A percentile compares a stretch with the other conserved stretches of the same genome.
Evolutionary conservation across 176 grass and related monocot genomes (phyloP).

Genomic region (Carex myosuroides): DNA sequence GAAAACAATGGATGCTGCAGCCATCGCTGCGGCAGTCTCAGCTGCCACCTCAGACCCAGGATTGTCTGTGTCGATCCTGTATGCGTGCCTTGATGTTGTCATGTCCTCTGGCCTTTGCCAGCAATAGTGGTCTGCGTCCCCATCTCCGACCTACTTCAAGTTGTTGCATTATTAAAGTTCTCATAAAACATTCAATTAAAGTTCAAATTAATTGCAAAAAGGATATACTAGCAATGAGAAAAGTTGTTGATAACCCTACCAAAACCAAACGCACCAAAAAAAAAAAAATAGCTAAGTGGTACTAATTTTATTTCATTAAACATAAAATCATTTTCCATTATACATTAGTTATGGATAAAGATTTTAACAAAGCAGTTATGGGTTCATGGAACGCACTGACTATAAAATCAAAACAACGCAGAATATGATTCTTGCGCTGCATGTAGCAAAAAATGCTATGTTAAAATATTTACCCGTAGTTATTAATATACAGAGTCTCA

Average conservation of each 20-base stretch:
- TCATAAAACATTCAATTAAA: not conserved
- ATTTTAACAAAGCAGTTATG: too few species aligned
- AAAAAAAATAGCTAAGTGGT: not conserved
- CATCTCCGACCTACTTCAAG: conserved; percentile 40
- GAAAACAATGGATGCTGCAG: conserved; percentile 65
- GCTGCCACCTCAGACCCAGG: conserved; percentile 83
- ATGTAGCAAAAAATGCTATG: too few species aligned
- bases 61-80: conserved; percentile 58
- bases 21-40: conserved; percentile 87
- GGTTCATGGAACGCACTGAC: too few species aligned
- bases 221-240: not conserved
- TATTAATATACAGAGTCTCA: too few species aligned
- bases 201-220: not conserved
- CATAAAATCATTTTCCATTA: not conserved
- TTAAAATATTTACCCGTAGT: too few species aligned
- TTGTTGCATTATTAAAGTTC: not conserved
- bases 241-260: not conserved
- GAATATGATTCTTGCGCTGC: too few species aligned
- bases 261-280: not conserved
- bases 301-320: not conserved
- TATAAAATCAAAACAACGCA: too few species aligned
- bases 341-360: not conserved
- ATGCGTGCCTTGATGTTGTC: conserved; percentile 58
- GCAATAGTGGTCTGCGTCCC: conserved; percentile 58
- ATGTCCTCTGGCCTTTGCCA: conserved; percentile 81